phyloP scores from a whole-genome alignment of 768 basidiomycete genomes.

The Artomyces pyxidatus region DNA sequence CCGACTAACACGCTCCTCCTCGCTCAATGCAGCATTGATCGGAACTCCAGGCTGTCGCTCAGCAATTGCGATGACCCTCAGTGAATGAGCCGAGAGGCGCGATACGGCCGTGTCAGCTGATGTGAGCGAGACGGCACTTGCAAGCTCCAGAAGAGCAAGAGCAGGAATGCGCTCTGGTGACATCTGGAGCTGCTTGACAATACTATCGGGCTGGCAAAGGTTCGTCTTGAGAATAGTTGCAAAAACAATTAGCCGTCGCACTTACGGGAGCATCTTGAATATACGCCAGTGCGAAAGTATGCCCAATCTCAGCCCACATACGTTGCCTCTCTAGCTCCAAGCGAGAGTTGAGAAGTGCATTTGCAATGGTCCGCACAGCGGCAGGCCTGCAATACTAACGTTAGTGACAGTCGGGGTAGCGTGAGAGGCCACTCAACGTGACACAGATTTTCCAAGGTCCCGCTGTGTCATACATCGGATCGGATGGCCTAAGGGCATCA shows the following conservation, averaged over 20 bases:
- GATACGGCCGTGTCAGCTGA: slow-evolving; percentile 63
- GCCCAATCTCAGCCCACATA: slow-evolving; percentile 54
- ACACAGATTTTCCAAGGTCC: slow-evolving; percentile 35
- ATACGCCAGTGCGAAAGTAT: slow-evolving; percentile 47
- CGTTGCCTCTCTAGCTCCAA: slow-evolving; percentile 54
- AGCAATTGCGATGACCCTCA: slow-evolving; percentile 59
- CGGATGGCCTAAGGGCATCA: slow-evolving; percentile 33
- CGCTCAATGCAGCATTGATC: slow-evolving; percentile 37
- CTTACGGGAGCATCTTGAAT: slow-evolving; percentile 4
- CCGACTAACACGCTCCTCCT: slow-evolving; percentile 59
- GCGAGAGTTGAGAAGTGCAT: slow-evolving; percentile 52
- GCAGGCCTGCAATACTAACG: slow-evolving; percentile 18
- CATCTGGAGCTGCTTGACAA: slow-evolving; percentile 42
- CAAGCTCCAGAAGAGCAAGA: slow-evolving; percentile 63
- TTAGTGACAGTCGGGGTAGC: no score
- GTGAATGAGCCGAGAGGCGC: slow-evolving; percentile 55
- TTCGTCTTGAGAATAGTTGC: not conserved
- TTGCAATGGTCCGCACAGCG: slow-evolving; percentile 38
- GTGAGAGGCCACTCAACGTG: slow-evolving; percentile 1
- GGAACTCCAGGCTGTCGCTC: slow-evolving; percentile 58
- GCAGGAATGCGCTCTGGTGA: slow-evolving; percentile 48
- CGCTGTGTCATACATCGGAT: slow-evolving; percentile 29
- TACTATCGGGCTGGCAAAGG: slow-evolving; percentile 19
- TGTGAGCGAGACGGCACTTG: slow-evolving; percentile 62
- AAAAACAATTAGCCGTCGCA: not conserved